Evolutionary conservation across 169 alveolate species (phyloP).

Genomic region (Cryptosporidium andersoni): DNA sequence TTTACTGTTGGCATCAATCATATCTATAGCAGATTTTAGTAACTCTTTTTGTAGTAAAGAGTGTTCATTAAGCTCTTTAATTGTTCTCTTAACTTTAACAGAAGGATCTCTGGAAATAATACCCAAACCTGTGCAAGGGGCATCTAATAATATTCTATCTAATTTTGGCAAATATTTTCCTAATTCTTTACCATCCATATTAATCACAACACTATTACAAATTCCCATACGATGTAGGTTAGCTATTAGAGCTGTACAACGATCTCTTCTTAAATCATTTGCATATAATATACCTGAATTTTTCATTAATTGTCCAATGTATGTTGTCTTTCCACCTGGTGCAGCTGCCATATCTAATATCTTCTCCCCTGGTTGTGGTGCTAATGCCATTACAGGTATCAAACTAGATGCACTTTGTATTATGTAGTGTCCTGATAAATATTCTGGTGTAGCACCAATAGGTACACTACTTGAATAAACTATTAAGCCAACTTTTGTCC

Average conservation of each 20-base stretch:
- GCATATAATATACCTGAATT: constrained; percentile 93
- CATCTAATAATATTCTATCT: constrained; percentile 94
- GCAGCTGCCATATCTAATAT: constrained; percentile 97
- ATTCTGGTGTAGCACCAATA: constrained; percentile 97
- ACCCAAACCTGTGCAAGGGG: constrained; percentile 97
- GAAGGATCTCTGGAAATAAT: constrained; percentile 94
- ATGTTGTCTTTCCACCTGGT: constrained; percentile 98
- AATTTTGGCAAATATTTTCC: constrained; percentile 85
- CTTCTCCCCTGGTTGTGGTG: constrained; percentile 90
- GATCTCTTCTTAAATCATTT: constrained; percentile 90
- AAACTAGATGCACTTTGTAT: constrained; percentile 93
- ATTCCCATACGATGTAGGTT: constrained; percentile 94
- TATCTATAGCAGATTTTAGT: constrained; percentile 92
- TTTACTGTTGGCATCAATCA: constrained; percentile 86
- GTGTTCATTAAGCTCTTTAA: constrained; percentile 90
- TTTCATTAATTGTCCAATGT: constrained; percentile 93
- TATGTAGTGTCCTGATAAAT: constrained; percentile 95
- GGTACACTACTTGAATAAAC: constrained; percentile 92
- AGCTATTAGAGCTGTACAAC: constrained; percentile 91
- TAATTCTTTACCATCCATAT: constrained; percentile 91
- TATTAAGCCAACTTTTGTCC: constrained; percentile 94
- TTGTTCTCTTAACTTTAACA: constrained; percentile 86
- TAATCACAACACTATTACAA: constrained; percentile 88
- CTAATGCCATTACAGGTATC: constrained; percentile 93
- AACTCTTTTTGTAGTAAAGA: constrained; percentile 94